These are phyloP conservation scores for Epicoccum nigrum DNA, from an alignment of 2,329 filamentous ascomycete species.

Conservation along the genomic window DNA sequence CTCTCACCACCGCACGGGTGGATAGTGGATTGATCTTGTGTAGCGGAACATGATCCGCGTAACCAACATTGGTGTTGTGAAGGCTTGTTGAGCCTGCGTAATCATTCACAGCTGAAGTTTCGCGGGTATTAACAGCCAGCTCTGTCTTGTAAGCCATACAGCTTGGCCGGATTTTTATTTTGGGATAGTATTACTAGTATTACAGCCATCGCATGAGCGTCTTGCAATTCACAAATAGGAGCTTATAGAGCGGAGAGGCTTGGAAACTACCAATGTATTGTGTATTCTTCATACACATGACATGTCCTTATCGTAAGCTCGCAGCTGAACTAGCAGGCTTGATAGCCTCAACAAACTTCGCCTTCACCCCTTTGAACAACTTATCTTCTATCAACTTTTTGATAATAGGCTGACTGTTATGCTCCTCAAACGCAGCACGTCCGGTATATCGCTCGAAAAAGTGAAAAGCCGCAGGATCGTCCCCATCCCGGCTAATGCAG, in stretches of 20 bases:
- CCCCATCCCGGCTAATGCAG: conserved; percentile 11
- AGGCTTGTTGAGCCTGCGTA: neutral
- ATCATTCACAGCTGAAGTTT: too few species aligned
- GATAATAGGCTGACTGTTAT: conserved; percentile 10
- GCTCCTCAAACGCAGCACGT: conserved; percentile 7
- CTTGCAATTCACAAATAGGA: too few species aligned
- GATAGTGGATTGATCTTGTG: neutral
- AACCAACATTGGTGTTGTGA: neutral
- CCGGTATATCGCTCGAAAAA: conserved; percentile 15
- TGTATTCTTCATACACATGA: too few species aligned
- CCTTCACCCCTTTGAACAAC: conserved; percentile 8
- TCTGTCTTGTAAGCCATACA: too few species aligned
- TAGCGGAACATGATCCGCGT: neutral
- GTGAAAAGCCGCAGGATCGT: conserved; percentile 7
- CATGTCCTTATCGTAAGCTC: too few species aligned
- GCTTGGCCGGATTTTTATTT: too few species aligned
- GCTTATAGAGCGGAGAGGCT: too few species aligned
- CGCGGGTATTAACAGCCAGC: too few species aligned
- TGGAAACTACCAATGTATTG: too few species aligned
- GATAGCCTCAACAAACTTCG: conserved; percentile 14
- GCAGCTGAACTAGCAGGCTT: conserved; percentile 7
- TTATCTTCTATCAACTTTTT: conserved; percentile 4
- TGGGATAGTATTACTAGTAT: too few species aligned
- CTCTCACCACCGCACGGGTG: neutral
- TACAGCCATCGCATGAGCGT: too few species aligned